Conservation (phyloP, 2,329 filamentous ascomycete species). For the Metarhizium anisopliae region DNA sequence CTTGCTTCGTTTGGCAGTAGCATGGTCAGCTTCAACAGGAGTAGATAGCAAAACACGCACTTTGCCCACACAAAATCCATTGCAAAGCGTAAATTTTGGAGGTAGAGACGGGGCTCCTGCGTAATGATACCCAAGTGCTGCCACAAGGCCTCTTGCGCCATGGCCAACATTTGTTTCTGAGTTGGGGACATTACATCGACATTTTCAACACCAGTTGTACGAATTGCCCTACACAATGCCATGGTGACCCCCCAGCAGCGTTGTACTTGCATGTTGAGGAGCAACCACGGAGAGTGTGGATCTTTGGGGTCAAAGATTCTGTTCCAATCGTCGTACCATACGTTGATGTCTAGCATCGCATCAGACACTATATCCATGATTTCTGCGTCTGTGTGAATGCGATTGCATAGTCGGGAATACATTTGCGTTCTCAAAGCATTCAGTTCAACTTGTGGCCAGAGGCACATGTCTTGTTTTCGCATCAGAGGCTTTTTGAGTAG, state of each 20-base stretch:
- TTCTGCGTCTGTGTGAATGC: constrained; percentile 20
- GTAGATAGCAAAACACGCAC: constrained; percentile 45
- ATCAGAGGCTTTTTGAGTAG: constrained; percentile 32
- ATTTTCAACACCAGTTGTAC: no score
- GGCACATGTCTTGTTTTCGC: constrained; percentile 38
- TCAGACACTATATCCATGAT: constrained; percentile 30
- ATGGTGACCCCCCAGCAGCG: constrained; percentile 45
- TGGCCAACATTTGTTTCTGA: no score
- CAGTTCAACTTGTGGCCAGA: constrained; percentile 42
- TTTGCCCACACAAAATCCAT: constrained; percentile 53
- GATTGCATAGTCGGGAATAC: constrained; percentile 23
- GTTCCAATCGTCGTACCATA: constrained; percentile 35
- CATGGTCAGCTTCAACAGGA: constrained; percentile 42
- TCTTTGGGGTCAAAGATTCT: constrained; percentile 14
- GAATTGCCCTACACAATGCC: constrained; percentile 39
- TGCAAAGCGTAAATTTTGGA: constrained; percentile 41
- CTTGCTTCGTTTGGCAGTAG: constrained; percentile 21
- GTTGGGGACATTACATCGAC: no score
- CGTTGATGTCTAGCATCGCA: constrained; percentile 35
- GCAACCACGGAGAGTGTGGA: constrained; percentile 20
- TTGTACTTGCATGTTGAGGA: constrained; percentile 40
- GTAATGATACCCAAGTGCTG: no score
- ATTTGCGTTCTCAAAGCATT: constrained; percentile 23
- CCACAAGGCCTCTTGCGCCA: no score
- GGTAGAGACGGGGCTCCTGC: constrained; percentile 26